Conservation (phyloP, 208 protist species). For the Balamuthia mandrillaris region DNA sequence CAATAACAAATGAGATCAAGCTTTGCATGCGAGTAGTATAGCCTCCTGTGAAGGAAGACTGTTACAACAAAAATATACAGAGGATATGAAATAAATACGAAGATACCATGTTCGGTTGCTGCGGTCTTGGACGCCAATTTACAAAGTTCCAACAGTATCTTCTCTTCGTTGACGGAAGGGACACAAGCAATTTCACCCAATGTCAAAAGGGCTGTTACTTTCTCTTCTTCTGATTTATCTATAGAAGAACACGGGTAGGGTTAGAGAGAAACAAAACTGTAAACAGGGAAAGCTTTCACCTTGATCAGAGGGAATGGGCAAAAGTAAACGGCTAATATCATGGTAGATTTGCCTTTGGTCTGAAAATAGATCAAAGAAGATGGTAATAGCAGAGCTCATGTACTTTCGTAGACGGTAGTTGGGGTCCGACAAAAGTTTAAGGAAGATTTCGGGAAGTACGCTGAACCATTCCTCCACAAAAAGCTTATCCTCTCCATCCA, state of each 20-base stretch:
- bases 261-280: neutral
- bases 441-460: neutral
- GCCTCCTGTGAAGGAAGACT: too few species aligned
- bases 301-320: neutral
- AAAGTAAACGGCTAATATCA: neutral
- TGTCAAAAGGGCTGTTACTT: slow-evolving; percentile 15
- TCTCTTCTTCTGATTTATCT: slow-evolving; percentile 2
- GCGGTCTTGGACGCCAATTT: neutral
- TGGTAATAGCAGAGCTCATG: slow-evolving; percentile 19
- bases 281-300: neutral
- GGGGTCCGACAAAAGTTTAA: neutral
- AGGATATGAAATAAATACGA: too few species aligned
- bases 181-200: slow-evolving; percentile 22
- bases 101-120: neutral
- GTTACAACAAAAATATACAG: too few species aligned
- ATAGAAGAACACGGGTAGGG: neutral
- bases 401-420: slow-evolving; percentile 35
- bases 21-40: too few species aligned
- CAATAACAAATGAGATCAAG: too few species aligned
- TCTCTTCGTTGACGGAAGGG: slow-evolving; percentile 9
- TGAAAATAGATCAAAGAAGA: slow-evolving; percentile 18
- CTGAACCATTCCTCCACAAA: neutral
- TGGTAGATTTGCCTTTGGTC: neutral
- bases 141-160: slow-evolving; percentile 27
- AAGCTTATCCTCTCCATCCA: neutral